Evolutionary conservation across 2,329 filamentous ascomycete genomes (phyloP), one percentile per base, ranked within the genome.

Genomic region (Penicillium sp.): DNA sequence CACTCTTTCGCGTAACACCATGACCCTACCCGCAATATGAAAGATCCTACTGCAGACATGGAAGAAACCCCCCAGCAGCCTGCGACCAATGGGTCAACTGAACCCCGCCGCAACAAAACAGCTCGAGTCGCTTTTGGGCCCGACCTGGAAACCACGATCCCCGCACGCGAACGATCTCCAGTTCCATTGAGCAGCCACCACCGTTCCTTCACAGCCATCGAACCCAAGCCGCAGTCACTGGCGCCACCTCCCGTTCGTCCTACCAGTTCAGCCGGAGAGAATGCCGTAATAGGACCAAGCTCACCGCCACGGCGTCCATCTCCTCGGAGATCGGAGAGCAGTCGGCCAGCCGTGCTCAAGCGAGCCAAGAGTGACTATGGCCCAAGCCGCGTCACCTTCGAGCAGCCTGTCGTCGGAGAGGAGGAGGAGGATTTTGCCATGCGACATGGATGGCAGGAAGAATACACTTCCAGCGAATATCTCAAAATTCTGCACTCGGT

Each of bases 391-490:
- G 56, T 62, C 20, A 62, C 58, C 10, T 54, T 61, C 27, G 63
- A 68, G 22, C 64, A 60, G 41, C 44, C 65, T 7, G 44, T 56
- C 11, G 59, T 60, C 31, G 73, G 61, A 32, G 73, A 72, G 29
- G 70, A 70, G 29, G 78, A 78, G 51, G 77, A 74, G 54, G 72
- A 74, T 52, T 78, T 76, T 64, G 67, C 76, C 52, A 79, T 84
- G 66, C 81, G 90, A 40, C 90, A 96, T 72, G 90, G 90, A 39
- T 96, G 93, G 74, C 89, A 95, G 64, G 86, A 90, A 58, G 89
- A 95, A 68, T 89, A 95, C 66, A 86, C 89, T 63, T 94, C 87
- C 4, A 87, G 89, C 57, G 89, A 95, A 63, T 90, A 94, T 61
- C 86, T 94, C 59, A 86, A 86, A 47, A 80, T 89, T 56, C 76